phyloP scores from a whole-genome alignment of 495 filamentous ascomycete genomes.

The Tetracladium marchalianum region DNA sequence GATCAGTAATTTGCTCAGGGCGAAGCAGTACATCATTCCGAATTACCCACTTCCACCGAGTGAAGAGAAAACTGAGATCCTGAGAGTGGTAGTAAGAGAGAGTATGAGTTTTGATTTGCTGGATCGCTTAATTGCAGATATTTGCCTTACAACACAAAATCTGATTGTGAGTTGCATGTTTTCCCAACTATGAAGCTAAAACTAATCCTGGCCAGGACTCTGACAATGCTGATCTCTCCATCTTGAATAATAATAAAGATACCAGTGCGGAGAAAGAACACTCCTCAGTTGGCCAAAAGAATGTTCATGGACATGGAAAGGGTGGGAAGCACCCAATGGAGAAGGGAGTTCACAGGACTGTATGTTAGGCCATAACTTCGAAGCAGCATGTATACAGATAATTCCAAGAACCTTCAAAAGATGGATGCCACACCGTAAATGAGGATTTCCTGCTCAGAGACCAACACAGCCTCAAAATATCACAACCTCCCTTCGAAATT shows the following conservation, averaged over 20 bases:
- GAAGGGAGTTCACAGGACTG: slow-evolving; percentile 49
- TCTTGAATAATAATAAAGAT: slow-evolving; percentile 21
- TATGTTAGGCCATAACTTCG: slow-evolving; percentile 30
- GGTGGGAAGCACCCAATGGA: slow-evolving; percentile 34
- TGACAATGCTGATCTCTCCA: slow-evolving; percentile 36
- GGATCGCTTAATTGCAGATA: slow-evolving; percentile 48
- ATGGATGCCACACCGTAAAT: not conserved
- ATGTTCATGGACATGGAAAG: slow-evolving; percentile 14
- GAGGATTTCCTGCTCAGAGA: too few species aligned
- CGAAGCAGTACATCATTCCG: slow-evolving; percentile 67
- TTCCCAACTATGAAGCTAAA: slow-evolving; percentile 12
- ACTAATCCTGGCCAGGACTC: slow-evolving; percentile 19
- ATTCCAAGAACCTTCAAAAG: not conserved
- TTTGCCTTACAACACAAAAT: slow-evolving; percentile 44
- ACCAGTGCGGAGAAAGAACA: slow-evolving; percentile 24
- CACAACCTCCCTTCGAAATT: too few species aligned
- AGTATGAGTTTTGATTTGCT: slow-evolving; percentile 60
- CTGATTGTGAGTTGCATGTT: slow-evolving; percentile 31
- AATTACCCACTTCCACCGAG: slow-evolving; percentile 63
- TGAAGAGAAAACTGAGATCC: slow-evolving; percentile 53
- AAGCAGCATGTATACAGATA: not conserved
- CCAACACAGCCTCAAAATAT: too few species aligned
- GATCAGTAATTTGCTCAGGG: slow-evolving; percentile 54
- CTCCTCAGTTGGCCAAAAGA: slow-evolving; percentile 13
- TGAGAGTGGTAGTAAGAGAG: slow-evolving; percentile 61